Evolutionary conservation across 1,139 yeast genomes (phyloP).

Genomic region (Magnusiomyces suaveolens): DNA sequence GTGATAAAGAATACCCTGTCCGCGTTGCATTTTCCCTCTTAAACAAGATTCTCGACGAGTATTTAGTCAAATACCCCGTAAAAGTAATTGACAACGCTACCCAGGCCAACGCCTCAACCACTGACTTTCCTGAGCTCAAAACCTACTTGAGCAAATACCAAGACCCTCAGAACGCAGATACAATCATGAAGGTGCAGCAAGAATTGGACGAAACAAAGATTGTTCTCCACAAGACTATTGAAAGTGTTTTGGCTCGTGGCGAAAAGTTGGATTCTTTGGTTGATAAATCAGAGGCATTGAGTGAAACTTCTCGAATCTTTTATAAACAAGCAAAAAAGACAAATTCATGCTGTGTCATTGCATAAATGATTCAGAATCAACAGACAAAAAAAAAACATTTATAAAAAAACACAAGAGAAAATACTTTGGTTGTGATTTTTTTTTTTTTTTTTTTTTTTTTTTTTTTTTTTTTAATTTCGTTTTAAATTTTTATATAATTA

Average conservation of each 20-base stretch:
- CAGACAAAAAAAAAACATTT: too few relatives aligned
- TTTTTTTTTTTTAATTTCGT: conserved; percentile 1
- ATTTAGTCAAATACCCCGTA: conserved; percentile 71
- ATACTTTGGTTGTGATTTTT: too few relatives aligned
- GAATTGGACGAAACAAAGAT: conserved; percentile 96
- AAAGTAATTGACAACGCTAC: conserved; percentile 54
- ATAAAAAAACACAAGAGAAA: too few relatives aligned
- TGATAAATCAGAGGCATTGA: conserved; percentile 88
- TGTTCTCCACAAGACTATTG: conserved; percentile 91
- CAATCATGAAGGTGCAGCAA: conserved; percentile 93
- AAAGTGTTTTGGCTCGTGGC: conserved; percentile 88
- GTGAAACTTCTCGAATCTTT: conserved; percentile 83
- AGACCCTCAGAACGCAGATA: conserved; percentile 95
- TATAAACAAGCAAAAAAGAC: conserved; percentile 97
- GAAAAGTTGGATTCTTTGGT: conserved; percentile 90
- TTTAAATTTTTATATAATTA: neutral
- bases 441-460: neutral
- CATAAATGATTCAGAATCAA: too few relatives aligned
- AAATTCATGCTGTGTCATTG: conserved; percentile 84
- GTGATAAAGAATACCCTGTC: conserved; percentile 92
- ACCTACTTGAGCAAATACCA: conserved; percentile 75
- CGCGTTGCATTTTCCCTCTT: conserved; percentile 94
- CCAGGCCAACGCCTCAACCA: conserved; percentile 35
- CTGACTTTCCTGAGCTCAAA: conserved; percentile 49
- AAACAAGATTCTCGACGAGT: conserved; percentile 86